Evolutionary conservation across 495 filamentous ascomycete genomes (phyloP).

Genomic region (Podospora tetraspora): DNA sequence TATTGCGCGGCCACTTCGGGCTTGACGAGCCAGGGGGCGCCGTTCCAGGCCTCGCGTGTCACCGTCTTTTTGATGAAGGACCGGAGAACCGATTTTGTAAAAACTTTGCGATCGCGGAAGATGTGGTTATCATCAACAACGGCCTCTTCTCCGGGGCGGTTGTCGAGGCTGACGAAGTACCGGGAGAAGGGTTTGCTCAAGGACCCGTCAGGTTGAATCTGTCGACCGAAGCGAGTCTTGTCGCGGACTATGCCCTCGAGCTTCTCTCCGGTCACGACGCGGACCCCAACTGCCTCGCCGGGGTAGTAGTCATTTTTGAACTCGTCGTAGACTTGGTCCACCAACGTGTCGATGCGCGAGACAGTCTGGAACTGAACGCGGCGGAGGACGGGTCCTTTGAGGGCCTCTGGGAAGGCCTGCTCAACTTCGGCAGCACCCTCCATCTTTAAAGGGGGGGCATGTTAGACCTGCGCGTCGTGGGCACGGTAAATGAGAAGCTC

Average conservation of each 20-base stretch:
- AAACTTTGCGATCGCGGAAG: constrained; percentile 81
- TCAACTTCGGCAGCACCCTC: constrained; percentile 86
- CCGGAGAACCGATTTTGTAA: constrained; percentile 90
- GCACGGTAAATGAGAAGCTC: constrained; percentile 29
- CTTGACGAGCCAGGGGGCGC: constrained; percentile 94
- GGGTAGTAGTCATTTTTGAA: constrained; percentile 94
- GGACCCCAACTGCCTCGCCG: constrained; percentile 75
- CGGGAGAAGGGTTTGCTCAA: constrained; percentile 63
- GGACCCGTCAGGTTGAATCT: constrained; percentile 57
- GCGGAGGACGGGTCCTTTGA: constrained; percentile 85
- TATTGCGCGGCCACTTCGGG: constrained; percentile 75
- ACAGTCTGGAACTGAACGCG: constrained; percentile 87
- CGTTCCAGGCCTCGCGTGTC: constrained; percentile 83
- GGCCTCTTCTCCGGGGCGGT: constrained; percentile 65
- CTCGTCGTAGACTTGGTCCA: constrained; percentile 60
- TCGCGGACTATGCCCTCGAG: constrained; percentile 75
- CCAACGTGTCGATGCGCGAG: constrained; percentile 85
- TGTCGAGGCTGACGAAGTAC: constrained; percentile 72
- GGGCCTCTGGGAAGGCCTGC: constrained; percentile 79
- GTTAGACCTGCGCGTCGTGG: neutral
- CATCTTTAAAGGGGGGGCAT: constrained; percentile 46
- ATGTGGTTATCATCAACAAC: constrained; percentile 77
- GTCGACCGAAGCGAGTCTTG: constrained; percentile 68
- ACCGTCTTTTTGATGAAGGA: constrained; percentile 95
- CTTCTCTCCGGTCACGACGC: constrained; percentile 63